Evolutionary conservation across 768 basidiomycete genomes (phyloP), one percentile per base, ranked within the genome.

Genomic region (Polyporus arcularius): DNA sequence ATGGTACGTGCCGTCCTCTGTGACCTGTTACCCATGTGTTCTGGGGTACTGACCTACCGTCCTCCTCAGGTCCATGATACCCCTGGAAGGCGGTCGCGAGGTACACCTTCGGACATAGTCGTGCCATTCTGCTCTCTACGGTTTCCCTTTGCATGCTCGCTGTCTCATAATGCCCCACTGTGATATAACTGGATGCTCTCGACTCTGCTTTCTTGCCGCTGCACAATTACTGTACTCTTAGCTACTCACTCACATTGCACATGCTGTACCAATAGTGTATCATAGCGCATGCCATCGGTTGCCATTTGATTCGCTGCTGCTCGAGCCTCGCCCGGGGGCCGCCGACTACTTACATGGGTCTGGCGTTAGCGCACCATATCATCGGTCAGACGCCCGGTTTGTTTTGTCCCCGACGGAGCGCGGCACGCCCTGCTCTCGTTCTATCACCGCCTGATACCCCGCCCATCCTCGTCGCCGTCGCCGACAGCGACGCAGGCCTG

Each of bases 401-500:
- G 51, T 57, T 57, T 55, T 39, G 60, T 56, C 42, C 50, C 14
- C 28, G 45, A 21, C 51, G 30, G 61, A 18, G 55, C 38, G 52
- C 52, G 43, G 45, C 15, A 16, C 38, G 4, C 18, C 41, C 42
- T 41, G 41, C 43, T 56, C 57, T 58, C 18, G 52, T 52, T 62
- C 56, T 61, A 55, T 56, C 62, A 58, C 60, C 39, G 48, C 61
- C 61, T 58, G 57, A 63, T 63, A 63, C 61, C 61, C 61, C 57
- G 42, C 52, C 42, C 48, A 40, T 45, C 61, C 47, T 58, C 57
- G 61, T 63, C 61, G 57, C 40, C 55, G 61, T 57, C 66, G 63
- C 55, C 60, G 58, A 64, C 59, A 61, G 60, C 65, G 65, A 67
- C 65, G 62, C 57, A 58, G 50, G 57, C 57, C 48, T 50, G 58